Evolutionary conservation across 768 basidiomycete species (phyloP).

Genomic region (Rhizopogon salebrosus): DNA sequence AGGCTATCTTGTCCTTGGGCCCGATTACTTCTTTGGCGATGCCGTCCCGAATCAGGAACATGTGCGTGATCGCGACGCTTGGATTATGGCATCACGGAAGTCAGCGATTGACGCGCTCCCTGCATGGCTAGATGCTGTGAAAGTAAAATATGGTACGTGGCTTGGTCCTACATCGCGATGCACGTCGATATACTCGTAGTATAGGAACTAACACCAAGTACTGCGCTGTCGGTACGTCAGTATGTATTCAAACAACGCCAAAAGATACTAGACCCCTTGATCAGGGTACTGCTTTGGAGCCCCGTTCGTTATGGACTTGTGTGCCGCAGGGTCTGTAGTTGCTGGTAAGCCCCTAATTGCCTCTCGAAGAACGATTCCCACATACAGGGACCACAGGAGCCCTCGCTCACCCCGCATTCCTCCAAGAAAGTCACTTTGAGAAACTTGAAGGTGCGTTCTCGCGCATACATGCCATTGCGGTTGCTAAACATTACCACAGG

Average conservation of each 20-base stretch:
- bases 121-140: conserved; percentile 48
- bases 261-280: not conserved
- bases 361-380: not conserved
- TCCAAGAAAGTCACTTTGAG: conserved; percentile 49
- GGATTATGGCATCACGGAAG: conserved; percentile 29
- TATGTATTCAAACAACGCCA: too few relatives aligned
- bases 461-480: not conserved
- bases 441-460: conserved; percentile 36
- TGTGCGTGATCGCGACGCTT: conserved; percentile 28
- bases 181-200: not conserved
- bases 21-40: conserved; percentile 58
- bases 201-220: conserved; percentile 31
- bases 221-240: conserved; percentile 35
- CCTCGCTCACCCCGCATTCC: conserved; percentile 45
- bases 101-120: conserved; percentile 36
- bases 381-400: conserved; percentile 26
- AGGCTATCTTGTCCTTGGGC: conserved; percentile 55
- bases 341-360: conserved; percentile 31
- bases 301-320: conserved; percentile 41
- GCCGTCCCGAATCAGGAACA: conserved; percentile 31
- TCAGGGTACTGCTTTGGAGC: conserved; percentile 56
- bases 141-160: conserved; percentile 38
- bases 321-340: conserved; percentile 35
- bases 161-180: not conserved
- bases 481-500: conserved; percentile 1